Base-by-base conservation (phyloP, 202 grass and related monocot species). In the Elaeis oleifera region DNA sequence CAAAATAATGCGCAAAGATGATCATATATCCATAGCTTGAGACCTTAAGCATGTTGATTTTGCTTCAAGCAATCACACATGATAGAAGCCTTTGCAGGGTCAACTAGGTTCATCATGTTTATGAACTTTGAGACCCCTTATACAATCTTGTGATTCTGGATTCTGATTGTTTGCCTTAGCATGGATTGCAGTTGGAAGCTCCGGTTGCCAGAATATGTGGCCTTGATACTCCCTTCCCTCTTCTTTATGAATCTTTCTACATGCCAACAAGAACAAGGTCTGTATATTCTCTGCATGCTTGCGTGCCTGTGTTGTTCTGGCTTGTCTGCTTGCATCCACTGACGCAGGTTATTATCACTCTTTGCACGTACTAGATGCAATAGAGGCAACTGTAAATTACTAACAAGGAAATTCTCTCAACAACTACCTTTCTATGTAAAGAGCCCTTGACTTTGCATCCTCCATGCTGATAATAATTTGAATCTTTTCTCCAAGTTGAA, bases 221-320 rank as follows among this genome's bases (percentile, higher is more conserved):
- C 17, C 81, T 96, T 0, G 92, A 96, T 71, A 96, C 87, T 18
- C 84, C 92, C 21, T 96, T 96, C n/a, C 92, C 92, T 29, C 87
- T 96, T 62, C 87, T 96, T 61, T 86, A 85, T 51, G 92, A 96
- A 58, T 81, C 82, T 29, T 91, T 96, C 70, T 96, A 96, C 78
- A 75, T 96, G 84, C 92, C 87, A 16, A 89, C 84, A 89, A 85
- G 85, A 96, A 89, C 74, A 96, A 91, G 87, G 92, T 91, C 70
- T 27, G 16, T 0, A 16, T 51, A 18, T 11, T 18, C 13, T 53
- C 31, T 59, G 52, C 2, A 25, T 31, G 28, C 28, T 31, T 31
- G 28, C 5, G 28, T 31, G 28, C 5, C 28, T 6, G 28, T 31
- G 5, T 5, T 31, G 28, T 31, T 31, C 28, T 31, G 5, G 28